These are phyloP conservation scores for Monosporascus ibericus DNA, from an alignment of 2,329 filamentous ascomycete species.

Conservation along the genomic window DNA sequence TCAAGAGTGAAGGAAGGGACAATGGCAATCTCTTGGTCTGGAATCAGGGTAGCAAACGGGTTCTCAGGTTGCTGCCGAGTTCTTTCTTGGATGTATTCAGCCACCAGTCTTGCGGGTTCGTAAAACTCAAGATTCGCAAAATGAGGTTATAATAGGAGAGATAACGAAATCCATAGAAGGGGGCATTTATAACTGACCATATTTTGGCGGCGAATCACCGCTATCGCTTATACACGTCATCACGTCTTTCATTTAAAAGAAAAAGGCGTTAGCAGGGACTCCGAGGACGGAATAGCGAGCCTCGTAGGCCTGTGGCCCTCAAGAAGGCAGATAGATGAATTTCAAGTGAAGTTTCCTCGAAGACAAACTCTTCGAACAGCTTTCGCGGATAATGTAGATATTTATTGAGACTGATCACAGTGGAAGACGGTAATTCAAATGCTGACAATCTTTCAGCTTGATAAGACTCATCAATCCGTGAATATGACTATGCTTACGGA, in stretches of 20 bases:
- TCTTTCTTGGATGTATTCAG: slow-evolving; percentile 65
- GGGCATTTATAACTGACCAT: slow-evolving; percentile 24
- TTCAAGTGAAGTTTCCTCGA: too few species aligned
- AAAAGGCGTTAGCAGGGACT: not conserved
- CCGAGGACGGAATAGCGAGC: too few species aligned
- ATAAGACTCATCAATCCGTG: too few species aligned
- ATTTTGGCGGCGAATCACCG: slow-evolving; percentile 18
- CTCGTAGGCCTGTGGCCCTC: too few species aligned
- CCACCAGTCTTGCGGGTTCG: slow-evolving; percentile 32
- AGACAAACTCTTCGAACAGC: too few species aligned
- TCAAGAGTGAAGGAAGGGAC: slow-evolving; percentile 89
- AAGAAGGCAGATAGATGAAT: too few species aligned
- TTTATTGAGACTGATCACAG: too few species aligned
- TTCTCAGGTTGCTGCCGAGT: slow-evolving; percentile 74
- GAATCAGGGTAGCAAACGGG: slow-evolving; percentile 79
- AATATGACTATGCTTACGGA: too few species aligned
- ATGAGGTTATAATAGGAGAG: not conserved
- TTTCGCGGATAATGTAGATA: too few species aligned
- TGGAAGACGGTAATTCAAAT: too few species aligned
- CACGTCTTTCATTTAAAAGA: slow-evolving; percentile 4
- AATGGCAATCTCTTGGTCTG: slow-evolving; percentile 79
- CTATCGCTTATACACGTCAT: slow-evolving; percentile 18
- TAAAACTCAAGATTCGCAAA: not conserved
- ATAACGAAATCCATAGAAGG: slow-evolving; percentile 2
- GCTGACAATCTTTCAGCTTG: too few species aligned